Evolutionary conservation across 768 basidiomycete species (phyloP).

Genomic region (Kwoniella europaea): DNA sequence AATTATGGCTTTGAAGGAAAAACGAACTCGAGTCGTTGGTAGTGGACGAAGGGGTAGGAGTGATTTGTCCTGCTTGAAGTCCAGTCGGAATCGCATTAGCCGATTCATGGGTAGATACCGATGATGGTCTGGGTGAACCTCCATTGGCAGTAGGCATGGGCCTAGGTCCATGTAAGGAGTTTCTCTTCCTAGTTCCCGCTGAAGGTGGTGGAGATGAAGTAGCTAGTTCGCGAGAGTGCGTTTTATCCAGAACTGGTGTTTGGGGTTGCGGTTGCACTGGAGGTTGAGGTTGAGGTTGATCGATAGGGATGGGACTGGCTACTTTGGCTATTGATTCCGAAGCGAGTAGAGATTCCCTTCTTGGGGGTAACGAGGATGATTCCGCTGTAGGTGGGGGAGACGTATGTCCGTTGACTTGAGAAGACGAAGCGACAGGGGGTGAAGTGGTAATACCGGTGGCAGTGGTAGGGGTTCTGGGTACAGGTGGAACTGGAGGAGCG

Average conservation of each 20-base stretch:
- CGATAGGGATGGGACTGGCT: not conserved
- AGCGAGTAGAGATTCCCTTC: not conserved
- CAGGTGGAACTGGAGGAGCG: conserved; percentile 10
- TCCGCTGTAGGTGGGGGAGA: not conserved
- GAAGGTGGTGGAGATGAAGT: conserved; percentile 15
- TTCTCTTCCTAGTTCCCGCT: conserved; percentile 12
- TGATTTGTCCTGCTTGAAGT: conserved; percentile 2
- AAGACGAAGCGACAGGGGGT: too few relatives aligned
- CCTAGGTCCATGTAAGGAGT: conserved; percentile 27
- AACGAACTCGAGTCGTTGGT: conserved; percentile 18
- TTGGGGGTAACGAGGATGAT: not conserved
- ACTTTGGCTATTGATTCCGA: not conserved
- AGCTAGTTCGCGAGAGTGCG: conserved; percentile 12
- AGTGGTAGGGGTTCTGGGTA: not conserved
- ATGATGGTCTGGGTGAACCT: conserved; percentile 12
- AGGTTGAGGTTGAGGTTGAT: not conserved
- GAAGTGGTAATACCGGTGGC: not conserved
- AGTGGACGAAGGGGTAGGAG: conserved; percentile 16
- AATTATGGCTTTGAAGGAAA: conserved; percentile 7
- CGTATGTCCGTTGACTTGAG: not conserved
- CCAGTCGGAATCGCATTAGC: not conserved
- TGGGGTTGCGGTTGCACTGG: not conserved
- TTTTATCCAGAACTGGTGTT: conserved; percentile 1
- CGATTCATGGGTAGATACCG: conserved; percentile 4
- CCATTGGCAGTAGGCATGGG: conserved; percentile 19